These are phyloP conservation scores for Parmelia sp. DNA, from an alignment of 495 filamentous ascomycete species.

Conservation along the genomic window DNA sequence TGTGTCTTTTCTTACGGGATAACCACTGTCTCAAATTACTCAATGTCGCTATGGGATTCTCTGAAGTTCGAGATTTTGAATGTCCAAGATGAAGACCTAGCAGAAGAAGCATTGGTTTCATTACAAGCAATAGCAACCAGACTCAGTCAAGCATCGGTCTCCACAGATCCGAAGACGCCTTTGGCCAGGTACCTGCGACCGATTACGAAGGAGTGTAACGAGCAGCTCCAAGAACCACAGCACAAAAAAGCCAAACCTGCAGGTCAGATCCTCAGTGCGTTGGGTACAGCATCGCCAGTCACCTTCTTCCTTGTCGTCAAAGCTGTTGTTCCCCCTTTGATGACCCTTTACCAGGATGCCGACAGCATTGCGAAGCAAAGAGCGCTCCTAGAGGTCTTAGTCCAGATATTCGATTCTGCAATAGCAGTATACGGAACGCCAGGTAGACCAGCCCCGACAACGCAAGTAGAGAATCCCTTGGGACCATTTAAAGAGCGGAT, in stretches of 20 bases:
- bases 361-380: constrained; percentile 61
- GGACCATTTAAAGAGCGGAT: constrained; percentile 54
- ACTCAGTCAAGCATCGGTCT: constrained; percentile 47
- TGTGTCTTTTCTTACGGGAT: constrained; percentile 57
- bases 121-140: constrained; percentile 51
- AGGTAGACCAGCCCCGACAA: constrained; percentile 35
- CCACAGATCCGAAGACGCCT: constrained; percentile 44
- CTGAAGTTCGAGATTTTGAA: constrained; percentile 74
- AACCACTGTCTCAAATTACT: constrained; percentile 59
- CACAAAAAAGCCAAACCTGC: constrained; percentile 68
- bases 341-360: constrained; percentile 58
- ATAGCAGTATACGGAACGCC: constrained; percentile 53
- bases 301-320: constrained; percentile 51
- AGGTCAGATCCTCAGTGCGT: constrained; percentile 53
- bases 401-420: constrained; percentile 52
- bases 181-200: constrained; percentile 57
- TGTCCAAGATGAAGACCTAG: constrained; percentile 64
- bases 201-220: constrained; percentile 63
- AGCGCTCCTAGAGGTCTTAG: constrained; percentile 59
- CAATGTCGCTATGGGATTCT: constrained; percentile 64
- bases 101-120: constrained; percentile 51
- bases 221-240: constrained; percentile 67
- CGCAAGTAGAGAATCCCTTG: constrained; percentile 45
- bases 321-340: constrained; percentile 51
- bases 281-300: constrained; percentile 50